Evolutionary conservation across 2,329 filamentous ascomycete species (phyloP).

Genomic region (Monosporascus sp.): DNA sequence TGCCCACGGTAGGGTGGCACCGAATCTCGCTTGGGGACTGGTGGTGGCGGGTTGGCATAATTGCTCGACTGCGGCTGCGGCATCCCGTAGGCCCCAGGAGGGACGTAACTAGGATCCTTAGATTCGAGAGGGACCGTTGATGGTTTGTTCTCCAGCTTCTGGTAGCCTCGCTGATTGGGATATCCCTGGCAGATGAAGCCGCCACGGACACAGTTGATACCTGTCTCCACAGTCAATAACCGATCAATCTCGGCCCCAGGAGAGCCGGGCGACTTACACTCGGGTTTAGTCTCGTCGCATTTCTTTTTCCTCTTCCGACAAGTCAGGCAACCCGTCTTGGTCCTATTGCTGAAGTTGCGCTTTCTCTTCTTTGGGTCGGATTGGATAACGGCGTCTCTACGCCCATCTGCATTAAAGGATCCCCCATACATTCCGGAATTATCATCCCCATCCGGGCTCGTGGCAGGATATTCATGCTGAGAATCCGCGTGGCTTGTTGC

Average conservation of each 20-base stretch:
- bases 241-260: not conserved
- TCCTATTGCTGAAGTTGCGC: conserved; percentile 86
- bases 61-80: conserved; percentile 36
- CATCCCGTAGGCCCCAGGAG: conserved; percentile 58
- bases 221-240: conserved; percentile 36
- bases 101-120: conserved; percentile 65
- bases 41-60: conserved; percentile 25
- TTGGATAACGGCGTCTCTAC: conserved; percentile 43
- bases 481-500: conserved; percentile 39
- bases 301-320: conserved; percentile 94
- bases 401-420: conserved; percentile 41
- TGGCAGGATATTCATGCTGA: conserved; percentile 44
- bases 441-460: conserved; percentile 52
- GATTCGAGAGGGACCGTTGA: conserved; percentile 72
- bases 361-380: conserved; percentile 65
- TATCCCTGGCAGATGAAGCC: conserved; percentile 92
- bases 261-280: conserved; percentile 59
- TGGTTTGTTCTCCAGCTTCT: conserved; percentile 68
- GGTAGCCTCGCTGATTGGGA: conserved; percentile 73
- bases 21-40: conserved; percentile 46
- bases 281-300: conserved; percentile 88
- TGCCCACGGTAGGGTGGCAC: conserved; percentile 57
- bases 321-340: conserved; percentile 92
- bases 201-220: conserved; percentile 84
- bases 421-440: conserved; percentile 34